Percentiles rank a stretch among this genome's conserved stretches.
Evolutionary conservation across 1,139 yeast genomes (phyloP).

Genomic region (Yamadazyma atlantica): DNA sequence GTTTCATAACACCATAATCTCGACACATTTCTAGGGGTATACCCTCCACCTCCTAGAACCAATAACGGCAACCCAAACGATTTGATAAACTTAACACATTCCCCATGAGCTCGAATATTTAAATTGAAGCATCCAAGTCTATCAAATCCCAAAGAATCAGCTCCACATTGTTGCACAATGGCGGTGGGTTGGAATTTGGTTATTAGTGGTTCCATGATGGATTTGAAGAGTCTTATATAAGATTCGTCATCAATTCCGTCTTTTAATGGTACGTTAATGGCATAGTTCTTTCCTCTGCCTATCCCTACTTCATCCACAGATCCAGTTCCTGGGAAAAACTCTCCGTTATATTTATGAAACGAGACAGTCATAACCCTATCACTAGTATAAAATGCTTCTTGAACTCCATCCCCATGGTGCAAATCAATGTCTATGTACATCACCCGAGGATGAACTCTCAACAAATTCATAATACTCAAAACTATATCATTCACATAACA

Average conservation of each 20-base stretch:
- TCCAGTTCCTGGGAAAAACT: constrained; percentile 96
- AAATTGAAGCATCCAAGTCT: constrained; percentile 89
- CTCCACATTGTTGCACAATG: constrained; percentile 89
- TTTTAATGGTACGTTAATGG: constrained; percentile 85
- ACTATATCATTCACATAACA: constrained; percentile 76
- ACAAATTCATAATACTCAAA: constrained; percentile 82
- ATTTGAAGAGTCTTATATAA: constrained; percentile 71
- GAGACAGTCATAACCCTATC: constrained; percentile 98
- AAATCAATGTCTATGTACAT: constrained; percentile 93
- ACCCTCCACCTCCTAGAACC: constrained; percentile 97
- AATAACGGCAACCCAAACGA: constrained; percentile 85
- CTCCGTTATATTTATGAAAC: constrained; percentile 94
- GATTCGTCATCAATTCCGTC: constrained; percentile 93
- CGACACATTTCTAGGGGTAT: constrained; percentile 93
- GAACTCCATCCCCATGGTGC: constrained; percentile 98
- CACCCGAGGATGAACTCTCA: constrained; percentile 93
- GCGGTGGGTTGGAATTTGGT: constrained; percentile 79
- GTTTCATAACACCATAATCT: constrained; percentile 96
- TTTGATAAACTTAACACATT: constrained; percentile 87
- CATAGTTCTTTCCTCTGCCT: constrained; percentile 83
- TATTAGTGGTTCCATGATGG: constrained; percentile 85
- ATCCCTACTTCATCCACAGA: constrained; percentile 86
- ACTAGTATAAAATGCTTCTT: constrained; percentile 94
- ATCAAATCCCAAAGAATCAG: constrained; percentile 90
- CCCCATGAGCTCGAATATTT: constrained; percentile 92